phyloP scores from a whole-genome alignment of 2,329 filamentous ascomycete genomes.

The Fusarium tricinctum region DNA sequence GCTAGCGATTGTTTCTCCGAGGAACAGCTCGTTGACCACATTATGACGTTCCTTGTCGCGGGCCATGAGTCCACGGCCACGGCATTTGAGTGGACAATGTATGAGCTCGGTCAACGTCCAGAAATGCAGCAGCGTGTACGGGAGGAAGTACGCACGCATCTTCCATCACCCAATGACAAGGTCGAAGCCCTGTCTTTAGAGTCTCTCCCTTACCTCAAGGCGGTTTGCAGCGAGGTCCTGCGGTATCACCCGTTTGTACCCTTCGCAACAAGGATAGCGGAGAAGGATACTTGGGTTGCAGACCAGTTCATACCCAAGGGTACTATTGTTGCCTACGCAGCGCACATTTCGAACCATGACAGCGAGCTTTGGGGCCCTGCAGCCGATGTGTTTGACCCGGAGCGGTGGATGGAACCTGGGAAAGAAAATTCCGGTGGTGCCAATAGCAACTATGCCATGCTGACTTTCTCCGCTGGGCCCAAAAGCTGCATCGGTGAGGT shows the following conservation, averaged over 20 bases:
- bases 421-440: background rate
- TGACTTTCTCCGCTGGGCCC: background rate
- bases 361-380: background rate
- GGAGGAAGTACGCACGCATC: background rate
- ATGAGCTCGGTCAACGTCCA: background rate
- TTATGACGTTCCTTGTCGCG: conserved; percentile 3
- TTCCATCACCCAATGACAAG: background rate
- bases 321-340: background rate
- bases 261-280: background rate
- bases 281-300: background rate
- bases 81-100: background rate
- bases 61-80: background rate
- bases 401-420: background rate
- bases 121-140: background rate
- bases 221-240: background rate
- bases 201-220: background rate
- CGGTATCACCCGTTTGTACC: background rate
- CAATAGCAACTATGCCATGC: background rate
- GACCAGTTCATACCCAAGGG: background rate
- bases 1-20: background rate
- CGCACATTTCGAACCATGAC: background rate
- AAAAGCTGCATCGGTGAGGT: background rate
- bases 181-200: background rate
- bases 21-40: background rate
- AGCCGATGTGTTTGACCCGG: background rate